Percentiles rank a stretch among this genome's conserved stretches.
These are phyloP conservation scores for Austropuccinia psidii DNA, from an alignment of 1,284 basidiomycete genomes.

Conservation along the genomic window DNA sequence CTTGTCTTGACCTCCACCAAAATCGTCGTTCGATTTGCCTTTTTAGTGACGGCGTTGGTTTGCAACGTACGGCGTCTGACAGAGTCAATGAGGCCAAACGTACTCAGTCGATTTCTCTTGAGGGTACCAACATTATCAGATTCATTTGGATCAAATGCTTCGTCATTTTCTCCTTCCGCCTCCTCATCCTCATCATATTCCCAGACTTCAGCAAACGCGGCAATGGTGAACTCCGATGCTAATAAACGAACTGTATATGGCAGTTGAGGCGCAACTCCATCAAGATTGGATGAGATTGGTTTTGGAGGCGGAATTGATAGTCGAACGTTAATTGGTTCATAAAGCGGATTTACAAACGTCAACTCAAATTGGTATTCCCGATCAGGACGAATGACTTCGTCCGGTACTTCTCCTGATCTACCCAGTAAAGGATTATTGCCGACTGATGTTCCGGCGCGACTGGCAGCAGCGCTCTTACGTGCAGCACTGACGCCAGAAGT, in stretches of 20 bases:
- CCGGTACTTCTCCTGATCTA: conserved; percentile 40
- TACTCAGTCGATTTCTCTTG: conserved; percentile 59
- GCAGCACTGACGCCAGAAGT: conserved; percentile 35
- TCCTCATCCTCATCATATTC: conserved; percentile 63
- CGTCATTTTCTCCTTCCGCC: conserved; percentile 65
- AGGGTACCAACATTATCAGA: conserved; percentile 50
- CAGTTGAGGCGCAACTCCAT: conserved; percentile 41
- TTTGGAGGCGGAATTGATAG: conserved; percentile 59
- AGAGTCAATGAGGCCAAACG: conserved; percentile 29
- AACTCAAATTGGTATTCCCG: conserved; percentile 77
- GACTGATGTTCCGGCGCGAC: conserved; percentile 50
- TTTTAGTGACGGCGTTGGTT: conserved; percentile 60
- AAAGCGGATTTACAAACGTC: conserved; percentile 81
- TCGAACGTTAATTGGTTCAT: conserved; percentile 82
- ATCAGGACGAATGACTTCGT: conserved; percentile 58
- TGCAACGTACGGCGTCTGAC: conserved; percentile 10
- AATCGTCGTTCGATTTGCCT: conserved; percentile 75
- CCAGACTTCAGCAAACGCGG: conserved; percentile 86
- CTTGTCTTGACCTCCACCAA: conserved; percentile 72
- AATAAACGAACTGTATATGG: conserved; percentile 71
- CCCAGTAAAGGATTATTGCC: conserved; percentile 33
- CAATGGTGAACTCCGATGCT: conserved; percentile 65
- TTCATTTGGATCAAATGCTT: conserved; percentile 46
- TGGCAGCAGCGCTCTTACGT: conserved; percentile 27
- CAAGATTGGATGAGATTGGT: conserved; percentile 46